These are phyloP conservation scores for Kockovaella imperatae DNA, from an alignment of 768 basidiomycete species.

Conservation along the genomic window DNA sequence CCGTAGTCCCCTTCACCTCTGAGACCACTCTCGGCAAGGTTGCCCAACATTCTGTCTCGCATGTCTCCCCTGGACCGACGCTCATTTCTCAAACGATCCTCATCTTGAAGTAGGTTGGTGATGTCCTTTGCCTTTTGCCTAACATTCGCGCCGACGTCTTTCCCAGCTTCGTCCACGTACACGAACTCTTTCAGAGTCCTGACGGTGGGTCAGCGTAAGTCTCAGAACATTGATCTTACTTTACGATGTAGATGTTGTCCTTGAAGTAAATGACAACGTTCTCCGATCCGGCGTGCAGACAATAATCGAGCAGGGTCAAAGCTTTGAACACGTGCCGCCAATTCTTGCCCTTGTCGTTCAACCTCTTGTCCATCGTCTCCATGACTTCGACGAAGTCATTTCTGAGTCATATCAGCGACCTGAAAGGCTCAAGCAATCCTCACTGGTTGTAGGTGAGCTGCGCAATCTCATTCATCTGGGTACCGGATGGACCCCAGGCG, in stretches of 20 bases:
- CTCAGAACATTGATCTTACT: constrained; percentile 47
- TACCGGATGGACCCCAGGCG: constrained; percentile 93
- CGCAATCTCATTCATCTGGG: constrained; percentile 98
- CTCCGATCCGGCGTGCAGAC: constrained; percentile 90
- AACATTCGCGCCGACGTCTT: constrained; percentile 92
- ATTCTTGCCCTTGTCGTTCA: constrained; percentile 95
- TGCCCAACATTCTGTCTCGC: constrained; percentile 87
- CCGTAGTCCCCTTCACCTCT: constrained; percentile 47
- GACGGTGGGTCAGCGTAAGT: background rate
- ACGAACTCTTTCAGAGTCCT: constrained; percentile 94
- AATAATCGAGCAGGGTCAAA: constrained; percentile 89
- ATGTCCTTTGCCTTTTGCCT: constrained; percentile 77
- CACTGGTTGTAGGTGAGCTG: constrained; percentile 96
- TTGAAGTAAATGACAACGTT: constrained; percentile 98
- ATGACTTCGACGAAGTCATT: constrained; percentile 98
- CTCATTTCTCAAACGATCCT: constrained; percentile 74
- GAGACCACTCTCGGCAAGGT: constrained; percentile 46
- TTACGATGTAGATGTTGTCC: constrained; percentile 95
- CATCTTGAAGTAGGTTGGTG: constrained; percentile 82
- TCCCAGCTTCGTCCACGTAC: constrained; percentile 85
- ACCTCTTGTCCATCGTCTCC: constrained; percentile 98
- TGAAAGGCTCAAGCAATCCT: constrained; percentile 41
- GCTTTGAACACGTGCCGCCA: constrained; percentile 99
- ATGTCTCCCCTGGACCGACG: constrained; percentile 65
- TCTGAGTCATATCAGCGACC: constrained; percentile 45